These are phyloP conservation scores for Vairimorpha necatrix DNA, from an alignment of 371 early-diverging fungal species.

Conservation along the genomic window DNA sequence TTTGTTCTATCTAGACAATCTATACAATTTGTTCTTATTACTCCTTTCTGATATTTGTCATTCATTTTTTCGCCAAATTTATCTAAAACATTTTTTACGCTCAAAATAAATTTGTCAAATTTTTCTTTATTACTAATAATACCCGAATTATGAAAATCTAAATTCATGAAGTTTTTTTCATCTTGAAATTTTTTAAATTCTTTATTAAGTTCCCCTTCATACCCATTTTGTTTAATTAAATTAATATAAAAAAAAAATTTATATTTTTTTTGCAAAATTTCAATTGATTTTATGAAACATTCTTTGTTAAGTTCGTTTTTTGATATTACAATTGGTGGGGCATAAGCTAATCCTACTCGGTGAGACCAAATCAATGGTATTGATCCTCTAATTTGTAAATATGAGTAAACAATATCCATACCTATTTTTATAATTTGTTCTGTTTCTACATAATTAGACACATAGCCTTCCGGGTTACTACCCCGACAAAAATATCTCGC, in stretches of 20 bases:
- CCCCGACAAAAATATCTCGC: constrained; percentile 89
- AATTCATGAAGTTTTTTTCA: constrained; percentile 29
- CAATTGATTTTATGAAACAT: constrained; percentile 43
- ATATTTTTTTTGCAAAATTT: constrained; percentile 46
- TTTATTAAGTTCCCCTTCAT: constrained; percentile 52
- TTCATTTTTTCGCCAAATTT: constrained; percentile 64
- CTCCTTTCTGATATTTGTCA: constrained; percentile 69
- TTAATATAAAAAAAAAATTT: constrained; percentile 55
- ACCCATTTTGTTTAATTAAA: constrained; percentile 50
- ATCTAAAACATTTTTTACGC: constrained; percentile 71
- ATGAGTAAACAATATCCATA: constrained; percentile 67
- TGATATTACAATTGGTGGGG: constrained; percentile 67
- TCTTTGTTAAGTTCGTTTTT: constrained; percentile 6
- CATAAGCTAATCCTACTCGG: constrained; percentile 77
- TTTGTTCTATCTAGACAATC: constrained; percentile 98
- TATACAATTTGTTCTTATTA: constrained; percentile 94
- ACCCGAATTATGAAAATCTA: constrained; percentile 58
- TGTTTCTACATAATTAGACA: constrained; percentile 95
- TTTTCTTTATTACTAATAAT: constrained; percentile 64
- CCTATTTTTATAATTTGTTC: constrained; percentile 74
- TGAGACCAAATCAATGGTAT: constrained; percentile 90
- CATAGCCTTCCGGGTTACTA: constrained; percentile 85
- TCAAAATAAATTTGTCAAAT: constrained; percentile 76
- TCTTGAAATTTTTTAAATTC: constrained; percentile 29
- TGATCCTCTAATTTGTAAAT: constrained; percentile 80